Conservation (phyloP, 192 early-diverging fungal genomes). For the Coemansia sp. region DNA sequence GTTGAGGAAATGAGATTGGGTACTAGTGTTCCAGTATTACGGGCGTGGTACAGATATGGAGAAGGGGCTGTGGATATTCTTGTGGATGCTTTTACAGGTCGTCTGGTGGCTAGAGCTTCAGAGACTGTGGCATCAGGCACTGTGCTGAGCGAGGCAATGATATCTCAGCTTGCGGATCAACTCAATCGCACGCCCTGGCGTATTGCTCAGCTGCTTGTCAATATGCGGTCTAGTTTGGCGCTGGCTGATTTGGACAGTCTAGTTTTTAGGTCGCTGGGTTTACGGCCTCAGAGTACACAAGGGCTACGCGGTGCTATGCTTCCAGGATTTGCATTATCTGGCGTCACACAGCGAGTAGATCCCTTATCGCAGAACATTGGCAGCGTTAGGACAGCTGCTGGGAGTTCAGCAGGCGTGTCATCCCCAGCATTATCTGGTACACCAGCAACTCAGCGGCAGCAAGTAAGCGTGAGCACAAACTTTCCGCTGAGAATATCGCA, state of each 20-base stretch:
- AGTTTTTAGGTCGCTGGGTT: constrained; percentile 40
- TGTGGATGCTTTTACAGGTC: constrained; percentile 39
- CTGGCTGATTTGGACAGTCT: constrained; percentile 48
- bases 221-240: constrained; percentile 48
- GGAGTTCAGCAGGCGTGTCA: background rate
- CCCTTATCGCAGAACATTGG: background rate
- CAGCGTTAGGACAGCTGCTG: background rate
- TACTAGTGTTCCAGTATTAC: constrained; percentile 29
- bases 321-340: constrained; percentile 34
- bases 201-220: constrained; percentile 38
- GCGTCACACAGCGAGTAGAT: constrained; percentile 7
- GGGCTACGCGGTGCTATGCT: constrained; percentile 2
- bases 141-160: constrained; percentile 37
- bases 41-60: constrained; percentile 46
- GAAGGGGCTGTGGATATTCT: constrained; percentile 50
- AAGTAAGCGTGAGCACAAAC: constrained; percentile 15
- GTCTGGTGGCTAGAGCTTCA: constrained; percentile 40
- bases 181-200: constrained; percentile 47
- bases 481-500: constrained; percentile 47
- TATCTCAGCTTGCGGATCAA: constrained; percentile 40
- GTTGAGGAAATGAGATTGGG: constrained; percentile 8
- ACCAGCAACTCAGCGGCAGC: constrained; percentile 4
- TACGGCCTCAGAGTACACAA: constrained; percentile 34
- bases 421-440: constrained; percentile 1
- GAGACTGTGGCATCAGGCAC: constrained; percentile 26